Evolutionary conservation across 2,329 filamentous ascomycete genomes (phyloP), one percentile per base, ranked within the genome.

Genomic region (Diaporthe caulivora): DNA sequence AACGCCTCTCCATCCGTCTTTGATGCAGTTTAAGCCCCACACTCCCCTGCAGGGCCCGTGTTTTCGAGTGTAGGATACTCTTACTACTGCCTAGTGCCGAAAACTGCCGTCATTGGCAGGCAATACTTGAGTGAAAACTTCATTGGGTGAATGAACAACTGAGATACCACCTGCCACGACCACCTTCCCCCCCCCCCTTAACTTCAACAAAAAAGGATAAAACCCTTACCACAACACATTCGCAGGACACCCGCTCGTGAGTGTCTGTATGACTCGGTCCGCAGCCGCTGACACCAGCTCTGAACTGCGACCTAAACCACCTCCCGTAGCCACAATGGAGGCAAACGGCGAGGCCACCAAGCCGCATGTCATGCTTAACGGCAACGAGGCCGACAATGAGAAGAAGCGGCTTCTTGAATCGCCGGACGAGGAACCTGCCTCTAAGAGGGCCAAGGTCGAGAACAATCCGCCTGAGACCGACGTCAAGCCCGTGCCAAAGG

Each of bases 381-480:
- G 75, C 21, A 42, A 75, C 53, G 67, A 72, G 58, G 73, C 75
- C 21, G 73, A 69, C 54, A 76, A 68, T 18, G 73, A 70, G 58
- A 76, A 70, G 72, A 74, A 71, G 54, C 44, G 49, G 54, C 53
- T 69, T 9, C 67, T 70, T 79, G 77, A 74, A 10, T 11, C 24
- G 13, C 42, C 78, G 69, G 77, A 80, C 74, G 74, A 75, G 57
- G 80, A 82, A 65, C 80, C 79, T 67, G 74, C 79, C 17, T 81
- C 87, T 68, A 93, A 93, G 84, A 88, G 90, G 78, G 84, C 31
- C 29, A 68, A 37, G 62, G 24, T 26, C 13, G 44, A 18, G 76
- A 92, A 92, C 34, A 84, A 92, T 70, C 7, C 51, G 18, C 18
- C 60, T 24, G 26, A 70, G 55, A 51, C 60, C 21, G 51, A 60